Base-by-base conservation (phyloP, 148 eudicot species). In the Diospyros lotus region DNA sequence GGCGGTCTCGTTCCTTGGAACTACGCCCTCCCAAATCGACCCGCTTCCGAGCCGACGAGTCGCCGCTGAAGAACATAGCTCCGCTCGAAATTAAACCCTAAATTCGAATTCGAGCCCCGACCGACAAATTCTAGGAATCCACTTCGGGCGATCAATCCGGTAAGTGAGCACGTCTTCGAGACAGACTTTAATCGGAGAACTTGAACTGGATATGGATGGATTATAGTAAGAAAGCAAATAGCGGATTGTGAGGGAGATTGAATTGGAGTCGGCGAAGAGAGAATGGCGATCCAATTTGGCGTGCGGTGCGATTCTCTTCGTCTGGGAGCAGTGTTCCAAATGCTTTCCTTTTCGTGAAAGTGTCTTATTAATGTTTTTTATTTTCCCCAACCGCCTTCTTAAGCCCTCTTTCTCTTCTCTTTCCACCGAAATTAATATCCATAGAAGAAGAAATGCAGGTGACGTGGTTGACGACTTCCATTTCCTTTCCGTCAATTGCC, bases 21-120 rank as follows among this genome's bases (percentile, higher is more conserved):
- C 98, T 95, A 42, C 97, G 86, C 44, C 98, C 98, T 13, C 98
- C 98, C 69, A 95, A 92, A 92, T 95, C 96, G 12, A 95, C 97
- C 68, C 97, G 88, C 76, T 90, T 95, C 60, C 97, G 78, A 15
- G 89, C 80, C 56, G 96, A 86, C 2, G 94, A 82, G 84, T 95
- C 98, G 28, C 98, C 98, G 17, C 89, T 77, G 77, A 95, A 95
- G 72, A 86, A 95, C 98, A 95, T 94, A 15, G 14, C 66, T 63
- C 59, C 61, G 2, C 28, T 28, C n/a, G 7, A 41, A 6, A 3
- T 18, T 45, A 74, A 12, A 38, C 59, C 77, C 77, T 54, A 62
- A 18, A 53, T 71, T 56, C 38, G 12, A 71, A 56, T 43, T 71
- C 13, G 9, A 0, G 4, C 44, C 10, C 66, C 7, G 9, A 40